Conservation (phyloP, 225 moss, liverwort and hornwort species). For the Rhytidiadelphus loreus region DNA sequence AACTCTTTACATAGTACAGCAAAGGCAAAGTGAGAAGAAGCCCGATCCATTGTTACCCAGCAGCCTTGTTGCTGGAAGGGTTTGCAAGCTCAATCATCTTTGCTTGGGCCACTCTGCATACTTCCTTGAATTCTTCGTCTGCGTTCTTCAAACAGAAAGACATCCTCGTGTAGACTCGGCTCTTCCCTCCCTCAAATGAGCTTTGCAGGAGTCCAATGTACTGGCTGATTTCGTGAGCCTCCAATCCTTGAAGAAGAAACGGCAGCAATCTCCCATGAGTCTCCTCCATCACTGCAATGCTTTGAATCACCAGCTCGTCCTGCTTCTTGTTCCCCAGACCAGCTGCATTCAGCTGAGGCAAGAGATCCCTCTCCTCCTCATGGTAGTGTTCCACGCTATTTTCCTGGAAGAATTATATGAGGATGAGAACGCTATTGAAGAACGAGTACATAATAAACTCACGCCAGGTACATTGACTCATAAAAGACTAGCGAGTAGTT, state of each 20-base stretch:
- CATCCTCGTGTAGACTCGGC: constrained; percentile 25
- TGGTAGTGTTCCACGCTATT: constrained; percentile 53
- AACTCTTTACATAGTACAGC: constrained; percentile 32
- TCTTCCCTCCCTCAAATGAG: constrained; percentile 42
- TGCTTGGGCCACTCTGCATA: constrained; percentile 43
- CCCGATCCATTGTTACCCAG: background rate
- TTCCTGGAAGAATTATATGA: constrained; percentile 1
- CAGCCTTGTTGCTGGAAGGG: constrained; percentile 28
- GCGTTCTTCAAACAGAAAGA: constrained; percentile 44
- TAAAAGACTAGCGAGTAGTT: too few relatives aligned
- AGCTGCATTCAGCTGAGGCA: constrained; percentile 51
- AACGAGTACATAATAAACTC: background rate
- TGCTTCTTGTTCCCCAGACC: constrained; percentile 49
- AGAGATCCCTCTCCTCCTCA: constrained; percentile 51
- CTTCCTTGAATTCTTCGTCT: constrained; percentile 48
- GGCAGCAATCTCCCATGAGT: constrained; percentile 45
- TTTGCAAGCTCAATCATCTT: constrained; percentile 42
- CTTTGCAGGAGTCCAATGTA: constrained; percentile 41
- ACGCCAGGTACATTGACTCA: background rate
- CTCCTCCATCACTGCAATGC: constrained; percentile 54
- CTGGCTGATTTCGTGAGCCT: constrained; percentile 40
- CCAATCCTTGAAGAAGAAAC: constrained; percentile 37
- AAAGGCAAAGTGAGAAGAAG: background rate
- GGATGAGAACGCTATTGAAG: background rate
- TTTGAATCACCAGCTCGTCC: constrained; percentile 35